Evolutionary conservation across 73 alveolate genomes (phyloP).

Genomic region (Paramecium bursaria): DNA sequence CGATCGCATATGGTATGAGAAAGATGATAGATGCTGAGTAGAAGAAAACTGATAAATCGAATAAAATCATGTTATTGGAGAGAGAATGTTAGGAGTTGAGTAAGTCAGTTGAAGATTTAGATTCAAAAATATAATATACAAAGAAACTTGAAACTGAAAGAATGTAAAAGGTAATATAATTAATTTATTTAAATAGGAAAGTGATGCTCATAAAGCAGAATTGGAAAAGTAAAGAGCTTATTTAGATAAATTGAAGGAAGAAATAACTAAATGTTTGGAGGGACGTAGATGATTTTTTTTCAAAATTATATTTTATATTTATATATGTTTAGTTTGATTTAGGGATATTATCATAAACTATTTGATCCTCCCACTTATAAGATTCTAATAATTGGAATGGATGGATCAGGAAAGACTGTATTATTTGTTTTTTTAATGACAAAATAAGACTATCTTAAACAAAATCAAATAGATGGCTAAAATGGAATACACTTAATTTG

Average conservation of each 20-base stretch:
- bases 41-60: slow-evolving; percentile 65
- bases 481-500: slow-evolving; percentile 11
- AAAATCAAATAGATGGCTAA: slow-evolving; percentile 33
- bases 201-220: slow-evolving; percentile 62
- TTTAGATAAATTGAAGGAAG: slow-evolving; percentile 57
- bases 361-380: background rate
- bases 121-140: slow-evolving; percentile 53
- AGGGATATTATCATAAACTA: background rate
- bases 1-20: slow-evolving; percentile 98
- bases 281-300: slow-evolving; percentile 63
- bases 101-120: slow-evolving; percentile 67
- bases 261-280: slow-evolving; percentile 56
- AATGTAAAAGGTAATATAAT: slow-evolving; percentile 23
- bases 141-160: slow-evolving; percentile 67
- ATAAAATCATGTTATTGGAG: slow-evolving; percentile 65
- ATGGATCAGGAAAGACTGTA: slow-evolving; percentile 61
- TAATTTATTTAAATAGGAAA: slow-evolving; percentile 17
- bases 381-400: slow-evolving; percentile 30
- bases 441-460: background rate
- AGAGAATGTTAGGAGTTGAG: slow-evolving; percentile 66
- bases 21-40: slow-evolving; percentile 78
- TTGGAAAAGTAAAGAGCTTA: slow-evolving; percentile 59
- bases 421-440: background rate
- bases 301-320: background rate
- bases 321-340: too few species aligned